Conservation (phyloP, 495 filamentous ascomycete species). For the Apiosordaria backusii region DNA sequence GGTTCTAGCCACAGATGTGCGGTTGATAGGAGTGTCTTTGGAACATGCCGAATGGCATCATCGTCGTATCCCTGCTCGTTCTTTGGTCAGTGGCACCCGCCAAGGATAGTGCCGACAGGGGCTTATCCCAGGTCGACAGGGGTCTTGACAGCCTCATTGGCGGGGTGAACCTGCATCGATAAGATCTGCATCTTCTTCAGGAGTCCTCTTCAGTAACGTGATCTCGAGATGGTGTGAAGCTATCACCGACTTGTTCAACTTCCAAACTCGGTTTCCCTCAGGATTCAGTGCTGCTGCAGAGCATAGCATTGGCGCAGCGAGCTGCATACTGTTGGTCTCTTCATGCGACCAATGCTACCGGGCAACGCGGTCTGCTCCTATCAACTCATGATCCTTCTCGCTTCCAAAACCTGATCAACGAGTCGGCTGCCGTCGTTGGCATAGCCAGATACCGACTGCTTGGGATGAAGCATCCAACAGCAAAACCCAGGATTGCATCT, state of each 20-base stretch:
- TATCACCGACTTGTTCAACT: constrained; percentile 21
- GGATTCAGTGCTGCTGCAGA: not conserved
- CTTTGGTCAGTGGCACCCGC: constrained; percentile 37
- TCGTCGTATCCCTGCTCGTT: constrained; percentile 16
- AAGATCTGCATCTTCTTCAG: constrained; percentile 30
- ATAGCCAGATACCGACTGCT: constrained; percentile 2
- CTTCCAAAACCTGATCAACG: not conserved
- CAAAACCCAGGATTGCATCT: not conserved
- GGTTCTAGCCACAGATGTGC: not conserved
- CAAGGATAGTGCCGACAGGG: constrained; percentile 27
- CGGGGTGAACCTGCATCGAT: constrained; percentile 26
- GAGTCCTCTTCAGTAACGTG: constrained; percentile 42
- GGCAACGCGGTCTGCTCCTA: not conserved
- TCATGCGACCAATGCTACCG: not conserved
- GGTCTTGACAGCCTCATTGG: constrained; percentile 38
- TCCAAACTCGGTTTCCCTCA: not conserved
- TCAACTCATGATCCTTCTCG: not conserved
- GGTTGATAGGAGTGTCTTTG: not conserved
- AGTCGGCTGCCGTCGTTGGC: not conserved
- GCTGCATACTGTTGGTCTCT: not conserved
- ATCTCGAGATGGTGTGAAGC: constrained; percentile 40
- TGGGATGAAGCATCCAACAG: constrained; percentile 1
- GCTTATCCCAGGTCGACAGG: constrained; percentile 35
- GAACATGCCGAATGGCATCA: constrained; percentile 26
- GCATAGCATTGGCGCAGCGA: not conserved